These are phyloP conservation scores for Diversispora epigaea DNA, from an alignment of 192 early-diverging fungal species.

Conservation along the genomic window DNA sequence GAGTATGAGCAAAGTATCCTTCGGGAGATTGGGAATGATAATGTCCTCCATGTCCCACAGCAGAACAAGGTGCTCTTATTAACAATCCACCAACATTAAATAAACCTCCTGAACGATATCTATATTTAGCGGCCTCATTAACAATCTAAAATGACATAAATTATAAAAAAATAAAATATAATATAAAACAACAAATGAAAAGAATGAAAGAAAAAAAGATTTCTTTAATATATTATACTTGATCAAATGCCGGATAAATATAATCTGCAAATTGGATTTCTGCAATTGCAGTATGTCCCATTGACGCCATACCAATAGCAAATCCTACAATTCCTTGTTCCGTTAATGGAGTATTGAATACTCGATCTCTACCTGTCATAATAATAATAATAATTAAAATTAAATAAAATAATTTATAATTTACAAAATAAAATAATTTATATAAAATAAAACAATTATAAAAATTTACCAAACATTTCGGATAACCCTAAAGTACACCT, in stretches of 20 bases:
- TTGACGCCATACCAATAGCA: constrained; percentile 90
- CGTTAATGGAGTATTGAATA: constrained; percentile 95
- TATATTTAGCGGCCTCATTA: constrained; percentile 97
- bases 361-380: constrained; percentile 66
- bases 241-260: constrained; percentile 97
- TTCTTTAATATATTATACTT: constrained; percentile 55
- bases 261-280: constrained; percentile 99
- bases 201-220: not conserved
- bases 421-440: constrained; percentile 3
- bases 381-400: not conserved
- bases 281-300: constrained; percentile 94
- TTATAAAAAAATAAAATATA: constrained; percentile 9
- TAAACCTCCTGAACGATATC: constrained; percentile 90
- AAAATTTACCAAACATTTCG: constrained; percentile 75
- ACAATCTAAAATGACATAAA: constrained; percentile 59
- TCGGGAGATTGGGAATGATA: constrained; percentile 96
- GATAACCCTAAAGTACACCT: constrained; percentile 88
- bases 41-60: constrained; percentile 95
- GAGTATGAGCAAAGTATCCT: constrained; percentile 92
- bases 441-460: too few species aligned
- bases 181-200: not conserved
- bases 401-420: constrained; percentile 1
- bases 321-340: constrained; percentile 97
- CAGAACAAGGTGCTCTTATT: constrained; percentile 85
- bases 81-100: constrained; percentile 91